Conservation (phyloP, 768 basidiomycete species). For the Naganishia randhawae region DNA sequence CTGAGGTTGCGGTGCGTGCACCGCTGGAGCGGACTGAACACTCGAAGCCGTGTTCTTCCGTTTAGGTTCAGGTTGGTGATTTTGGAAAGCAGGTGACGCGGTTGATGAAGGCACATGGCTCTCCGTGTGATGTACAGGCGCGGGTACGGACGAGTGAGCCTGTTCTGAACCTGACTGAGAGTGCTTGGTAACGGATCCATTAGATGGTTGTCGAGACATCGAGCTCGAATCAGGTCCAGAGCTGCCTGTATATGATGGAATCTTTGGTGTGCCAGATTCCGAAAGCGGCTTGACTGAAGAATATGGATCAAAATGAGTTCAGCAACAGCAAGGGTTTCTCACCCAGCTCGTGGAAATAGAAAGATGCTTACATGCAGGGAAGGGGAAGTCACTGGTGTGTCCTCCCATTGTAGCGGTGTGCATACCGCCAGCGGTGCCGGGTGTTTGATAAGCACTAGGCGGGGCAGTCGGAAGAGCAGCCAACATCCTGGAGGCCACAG, state of each 20-base stretch:
- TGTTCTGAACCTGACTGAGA: conserved; percentile 17
- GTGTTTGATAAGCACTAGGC: conserved; percentile 2
- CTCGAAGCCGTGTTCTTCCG: conserved; percentile 14
- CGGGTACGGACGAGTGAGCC: not conserved
- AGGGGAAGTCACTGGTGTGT: conserved; percentile 17
- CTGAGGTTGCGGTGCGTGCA: conserved; percentile 29
- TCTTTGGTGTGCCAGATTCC: conserved; percentile 2
- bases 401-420: conserved; percentile 7
- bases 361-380: conserved; percentile 22
- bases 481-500: not conserved
- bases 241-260: conserved; percentile 16
- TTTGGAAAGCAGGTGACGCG: not conserved
- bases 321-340: not conserved
- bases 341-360: no score
- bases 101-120: not conserved
- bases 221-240: conserved; percentile 6
- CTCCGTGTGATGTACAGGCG: not conserved
- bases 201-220: conserved; percentile 22
- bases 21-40: not conserved
- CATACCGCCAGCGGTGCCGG: conserved; percentile 11
- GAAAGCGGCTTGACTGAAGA: conserved; percentile 25
- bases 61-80: not conserved
- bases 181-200: conserved; percentile 21
- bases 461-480: not conserved
- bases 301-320: not conserved